Percentiles rank a stretch among this genome's conserved stretches.
Conservation (phyloP, 1,139 yeast genomes). For the Saccharomycopsis crataegensis region DNA sequence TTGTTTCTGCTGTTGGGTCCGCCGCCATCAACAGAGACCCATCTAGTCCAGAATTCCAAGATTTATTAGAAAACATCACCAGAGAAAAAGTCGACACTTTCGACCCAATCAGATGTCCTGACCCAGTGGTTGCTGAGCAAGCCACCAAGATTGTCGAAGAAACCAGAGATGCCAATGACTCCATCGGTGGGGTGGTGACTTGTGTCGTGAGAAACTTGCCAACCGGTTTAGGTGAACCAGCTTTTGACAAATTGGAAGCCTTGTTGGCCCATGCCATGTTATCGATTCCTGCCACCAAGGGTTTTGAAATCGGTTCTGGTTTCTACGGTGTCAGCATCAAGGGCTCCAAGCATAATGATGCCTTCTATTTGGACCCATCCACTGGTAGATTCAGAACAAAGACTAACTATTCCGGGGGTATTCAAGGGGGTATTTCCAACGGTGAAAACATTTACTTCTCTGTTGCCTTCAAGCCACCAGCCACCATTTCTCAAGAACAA, state of each 20-base stretch:
- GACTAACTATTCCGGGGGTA: slow-evolving; percentile 94
- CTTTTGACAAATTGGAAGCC: slow-evolving; percentile 94
- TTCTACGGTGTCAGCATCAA: slow-evolving; percentile 84
- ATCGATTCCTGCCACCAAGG: slow-evolving; percentile 95
- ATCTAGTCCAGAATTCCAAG: slow-evolving; percentile 53
- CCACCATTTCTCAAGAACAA: slow-evolving; percentile 93
- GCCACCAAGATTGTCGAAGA: slow-evolving; percentile 87
- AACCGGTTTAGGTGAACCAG: slow-evolving; percentile 93
- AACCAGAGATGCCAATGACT: slow-evolving; percentile 80
- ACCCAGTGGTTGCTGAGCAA: slow-evolving; percentile 54
- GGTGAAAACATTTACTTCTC: slow-evolving; percentile 93
- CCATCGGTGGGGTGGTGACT: slow-evolving; percentile 96
- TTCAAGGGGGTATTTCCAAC: slow-evolving; percentile 95
- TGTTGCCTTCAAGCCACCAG: slow-evolving; percentile 96
- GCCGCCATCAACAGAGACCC: slow-evolving; percentile 72
- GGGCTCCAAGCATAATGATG: slow-evolving; percentile 91
- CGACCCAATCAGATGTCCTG: slow-evolving; percentile 95
- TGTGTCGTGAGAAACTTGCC: slow-evolving; percentile 95
- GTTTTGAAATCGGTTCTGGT: slow-evolving; percentile 96
- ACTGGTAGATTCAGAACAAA: slow-evolving; percentile 63
- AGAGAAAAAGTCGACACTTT: slow-evolving; percentile 81
- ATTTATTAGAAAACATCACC: slow-evolving; percentile 65
- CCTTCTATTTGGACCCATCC: slow-evolving; percentile 55
- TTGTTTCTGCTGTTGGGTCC: slow-evolving; percentile 85
- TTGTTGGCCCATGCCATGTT: slow-evolving; percentile 94